Percentiles rank a stretch among this genome's conserved stretches.
Evolutionary conservation across 2,329 filamentous ascomycete species (phyloP).

Genomic region (Lomentospora prolificans): DNA sequence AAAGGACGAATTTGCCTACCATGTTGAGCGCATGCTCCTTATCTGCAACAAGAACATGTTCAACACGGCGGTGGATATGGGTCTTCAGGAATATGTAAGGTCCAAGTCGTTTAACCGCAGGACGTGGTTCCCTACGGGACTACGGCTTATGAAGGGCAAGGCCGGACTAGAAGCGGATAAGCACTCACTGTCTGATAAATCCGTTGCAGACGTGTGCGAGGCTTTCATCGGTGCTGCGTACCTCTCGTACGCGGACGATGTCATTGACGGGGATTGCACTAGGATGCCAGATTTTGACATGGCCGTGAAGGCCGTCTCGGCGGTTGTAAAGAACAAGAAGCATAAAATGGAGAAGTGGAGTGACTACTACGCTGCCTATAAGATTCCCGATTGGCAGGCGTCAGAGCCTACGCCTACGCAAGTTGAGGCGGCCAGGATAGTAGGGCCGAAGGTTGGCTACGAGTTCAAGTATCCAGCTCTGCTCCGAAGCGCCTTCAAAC

Average conservation of each 20-base stretch:
- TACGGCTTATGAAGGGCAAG: conserved; percentile 68
- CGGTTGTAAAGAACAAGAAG: conserved; percentile 57
- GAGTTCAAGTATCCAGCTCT: conserved; percentile 66
- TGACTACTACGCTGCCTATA: conserved; percentile 65
- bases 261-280: conserved; percentile 26
- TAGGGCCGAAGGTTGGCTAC: conserved; percentile 49
- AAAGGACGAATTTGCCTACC: conserved; percentile 75
- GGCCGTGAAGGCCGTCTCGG: conserved; percentile 54
- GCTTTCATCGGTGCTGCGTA: conserved; percentile 84
- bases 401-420: conserved; percentile 55
- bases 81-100: conserved; percentile 65
- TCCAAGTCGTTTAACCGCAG: conserved; percentile 74
- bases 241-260: conserved; percentile 32
- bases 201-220: conserved; percentile 88
- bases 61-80: conserved; percentile 59
- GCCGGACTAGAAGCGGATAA: conserved; percentile 30
- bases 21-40: conserved; percentile 82
- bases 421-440: conserved; percentile 52
- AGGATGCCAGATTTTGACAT: conserved; percentile 34
- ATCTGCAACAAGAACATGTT: conserved; percentile 89
- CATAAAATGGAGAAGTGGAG: conserved; percentile 61
- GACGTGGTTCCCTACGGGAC: conserved; percentile 78
- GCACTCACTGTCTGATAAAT: conserved; percentile 75
- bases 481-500: conserved; percentile 75
- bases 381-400: conserved; percentile 61